phyloP scores from a whole-genome alignment of 768 basidiomycete genomes.

The Thelephora ganbajun region DNA sequence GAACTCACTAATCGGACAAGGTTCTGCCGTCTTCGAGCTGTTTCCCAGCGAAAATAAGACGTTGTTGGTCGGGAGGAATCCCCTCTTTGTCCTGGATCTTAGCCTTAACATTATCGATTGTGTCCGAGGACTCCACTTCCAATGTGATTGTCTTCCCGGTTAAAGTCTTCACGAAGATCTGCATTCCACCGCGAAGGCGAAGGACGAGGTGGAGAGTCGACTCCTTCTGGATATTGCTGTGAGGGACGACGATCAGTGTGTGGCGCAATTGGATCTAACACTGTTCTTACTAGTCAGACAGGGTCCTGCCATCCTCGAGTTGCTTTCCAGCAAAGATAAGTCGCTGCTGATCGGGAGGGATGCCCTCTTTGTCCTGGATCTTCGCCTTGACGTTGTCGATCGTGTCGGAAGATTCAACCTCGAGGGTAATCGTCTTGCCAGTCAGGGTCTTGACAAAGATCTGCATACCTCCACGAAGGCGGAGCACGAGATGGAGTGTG shows the following conservation, averaged over 20 bases:
- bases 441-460: slow-evolving; percentile 23
- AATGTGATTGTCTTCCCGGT: slow-evolving; percentile 45
- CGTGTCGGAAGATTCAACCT: slow-evolving; percentile 22
- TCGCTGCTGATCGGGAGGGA: slow-evolving; percentile 21
- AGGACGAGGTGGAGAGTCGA: slow-evolving; percentile 18
- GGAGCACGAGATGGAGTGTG: too few relatives aligned
- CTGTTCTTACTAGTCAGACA: slow-evolving; percentile 21
- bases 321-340: slow-evolving; percentile 31
- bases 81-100: slow-evolving; percentile 21
- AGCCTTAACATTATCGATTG: slow-evolving; percentile 19
- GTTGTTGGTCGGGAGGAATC: slow-evolving; percentile 18
- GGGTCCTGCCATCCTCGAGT: slow-evolving; percentile 38
- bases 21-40: slow-evolving; percentile 19
- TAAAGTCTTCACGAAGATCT: slow-evolving; percentile 38
- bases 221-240: background rate
- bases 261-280: slow-evolving; percentile 19
- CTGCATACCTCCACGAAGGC: slow-evolving; percentile 20
- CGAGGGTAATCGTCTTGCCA: slow-evolving; percentile 21
- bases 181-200: slow-evolving; percentile 21
- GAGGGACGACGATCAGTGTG: slow-evolving; percentile 10
- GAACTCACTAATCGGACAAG: slow-evolving; percentile 19
- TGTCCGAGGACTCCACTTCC: slow-evolving; percentile 29
- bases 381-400: slow-evolving; percentile 23
- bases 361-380: slow-evolving; percentile 23
- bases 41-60: slow-evolving; percentile 18